Conservation (phyloP, 2,329 filamentous ascomycete genomes). For the Scedosporium boydii region DNA sequence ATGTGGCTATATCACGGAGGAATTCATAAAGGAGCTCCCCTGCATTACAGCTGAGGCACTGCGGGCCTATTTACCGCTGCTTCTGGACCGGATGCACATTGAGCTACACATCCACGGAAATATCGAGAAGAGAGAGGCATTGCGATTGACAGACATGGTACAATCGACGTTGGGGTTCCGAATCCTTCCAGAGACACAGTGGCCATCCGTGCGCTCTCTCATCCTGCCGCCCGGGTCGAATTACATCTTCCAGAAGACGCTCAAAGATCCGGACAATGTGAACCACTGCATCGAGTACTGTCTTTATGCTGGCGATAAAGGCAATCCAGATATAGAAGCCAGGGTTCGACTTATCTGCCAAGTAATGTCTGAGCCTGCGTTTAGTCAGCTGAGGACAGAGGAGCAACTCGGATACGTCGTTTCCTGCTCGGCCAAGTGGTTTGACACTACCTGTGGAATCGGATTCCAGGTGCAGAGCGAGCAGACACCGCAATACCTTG, state of each 20-base stretch:
- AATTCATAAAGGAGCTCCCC: constrained; percentile 68
- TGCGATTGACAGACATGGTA: constrained; percentile 75
- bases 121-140: constrained; percentile 83
- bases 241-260: constrained; percentile 67
- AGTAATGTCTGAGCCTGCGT: constrained; percentile 85
- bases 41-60: constrained; percentile 66
- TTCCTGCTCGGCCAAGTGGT: constrained; percentile 65
- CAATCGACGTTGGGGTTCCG: constrained; percentile 69
- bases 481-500: constrained; percentile 71
- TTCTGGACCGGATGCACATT: constrained; percentile 75
- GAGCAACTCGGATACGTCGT: constrained; percentile 97
- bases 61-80: constrained; percentile 65
- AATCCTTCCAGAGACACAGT: constrained; percentile 66
- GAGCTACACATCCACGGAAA: constrained; percentile 88
- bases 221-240: constrained; percentile 73
- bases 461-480: constrained; percentile 92
- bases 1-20: constrained; percentile 67
- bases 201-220: constrained; percentile 68
- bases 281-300: constrained; percentile 79
- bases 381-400: constrained; percentile 90
- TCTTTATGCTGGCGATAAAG: constrained; percentile 58
- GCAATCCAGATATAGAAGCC: constrained; percentile 61
- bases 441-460: constrained; percentile 73
- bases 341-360: constrained; percentile 77
- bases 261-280: constrained; percentile 82